Evolutionary conservation across 768 basidiomycete species (phyloP).

Genomic region (Leccinum barrowsii): DNA sequence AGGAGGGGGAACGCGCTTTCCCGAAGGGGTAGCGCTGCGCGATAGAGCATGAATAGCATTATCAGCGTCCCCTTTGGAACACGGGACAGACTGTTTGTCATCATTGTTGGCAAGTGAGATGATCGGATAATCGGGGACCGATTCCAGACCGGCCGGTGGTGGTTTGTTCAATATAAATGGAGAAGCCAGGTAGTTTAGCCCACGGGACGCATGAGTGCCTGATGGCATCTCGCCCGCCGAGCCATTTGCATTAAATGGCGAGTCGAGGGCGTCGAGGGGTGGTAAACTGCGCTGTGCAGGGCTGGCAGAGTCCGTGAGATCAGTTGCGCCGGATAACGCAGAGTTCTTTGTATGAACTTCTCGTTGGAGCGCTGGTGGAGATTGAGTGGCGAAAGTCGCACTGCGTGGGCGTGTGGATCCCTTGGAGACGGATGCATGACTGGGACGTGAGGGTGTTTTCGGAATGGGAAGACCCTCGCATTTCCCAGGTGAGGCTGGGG

Average conservation of each 20-base stretch:
- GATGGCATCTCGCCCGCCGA: slow-evolving; percentile 1
- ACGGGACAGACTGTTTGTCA: not conserved
- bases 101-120: not conserved
- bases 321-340: not conserved
- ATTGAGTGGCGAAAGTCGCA: slow-evolving; percentile 9
- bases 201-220: not conserved
- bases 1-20: not conserved
- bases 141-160: not conserved
- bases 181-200: slow-evolving; percentile 13
- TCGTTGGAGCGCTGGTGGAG: slow-evolving; percentile 3
- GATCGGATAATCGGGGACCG: not conserved
- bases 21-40: slow-evolving; percentile 5
- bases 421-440: slow-evolving; percentile 15
- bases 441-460: slow-evolving; percentile 20
- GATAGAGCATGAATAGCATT: slow-evolving; percentile 1
- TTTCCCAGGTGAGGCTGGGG: slow-evolving; percentile 10
- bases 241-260: slow-evolving; percentile 7
- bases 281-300: slow-evolving; percentile 1
- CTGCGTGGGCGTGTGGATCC: slow-evolving; percentile 17
- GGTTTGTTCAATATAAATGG: slow-evolving; percentile 10
- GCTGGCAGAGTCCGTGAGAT: not conserved
- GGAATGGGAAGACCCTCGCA: slow-evolving; percentile 7
- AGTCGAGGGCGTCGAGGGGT: slow-evolving; percentile 15
- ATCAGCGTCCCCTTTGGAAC: not conserved
- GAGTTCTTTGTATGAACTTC: slow-evolving; percentile 4